Conservation (phyloP, 139 green algal genomes). For the Chlorella ohadii region DNA sequence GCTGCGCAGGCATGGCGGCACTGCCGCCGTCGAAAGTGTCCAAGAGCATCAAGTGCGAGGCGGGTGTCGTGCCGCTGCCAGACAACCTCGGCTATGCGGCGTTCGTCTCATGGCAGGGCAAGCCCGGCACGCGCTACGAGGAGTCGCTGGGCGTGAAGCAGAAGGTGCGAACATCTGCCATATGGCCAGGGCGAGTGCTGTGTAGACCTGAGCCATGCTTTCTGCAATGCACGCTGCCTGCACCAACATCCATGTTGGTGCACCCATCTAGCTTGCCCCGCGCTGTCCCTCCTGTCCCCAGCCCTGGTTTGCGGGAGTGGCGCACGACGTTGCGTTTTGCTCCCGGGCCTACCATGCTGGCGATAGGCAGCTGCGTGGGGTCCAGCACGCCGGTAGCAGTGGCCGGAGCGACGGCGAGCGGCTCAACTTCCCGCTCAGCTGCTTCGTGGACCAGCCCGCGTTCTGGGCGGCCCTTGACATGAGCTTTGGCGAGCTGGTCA, state of each 20-base stretch:
- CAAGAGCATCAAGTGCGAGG: neutral
- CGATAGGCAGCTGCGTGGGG: neutral
- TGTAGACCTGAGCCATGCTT: too few species aligned
- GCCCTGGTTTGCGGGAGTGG: constrained; percentile 12
- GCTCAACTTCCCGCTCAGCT: constrained; percentile 23
- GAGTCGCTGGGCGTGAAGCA: too few species aligned
- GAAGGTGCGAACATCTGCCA: too few species aligned
- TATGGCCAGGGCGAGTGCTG: too few species aligned
- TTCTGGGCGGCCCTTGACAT: constrained; percentile 1
- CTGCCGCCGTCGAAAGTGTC: neutral
- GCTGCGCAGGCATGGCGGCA: neutral
- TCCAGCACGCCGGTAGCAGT: neutral
- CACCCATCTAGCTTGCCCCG: too few species aligned
- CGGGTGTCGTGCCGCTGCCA: neutral
- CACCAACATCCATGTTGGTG: too few species aligned
- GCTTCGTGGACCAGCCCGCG: neutral
- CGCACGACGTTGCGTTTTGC: constrained; percentile 10
- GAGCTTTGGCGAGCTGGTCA: neutral
- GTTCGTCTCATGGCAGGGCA: neutral
- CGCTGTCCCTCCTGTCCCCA: neutral
- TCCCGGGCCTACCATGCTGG: neutral
- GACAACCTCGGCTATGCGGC: neutral
- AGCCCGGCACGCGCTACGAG: too few species aligned
- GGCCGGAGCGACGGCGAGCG: neutral
- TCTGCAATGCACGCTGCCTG: too few species aligned